Conservation (phyloP, 192 early-diverging fungal genomes). For the Podila clonocystis region DNA sequence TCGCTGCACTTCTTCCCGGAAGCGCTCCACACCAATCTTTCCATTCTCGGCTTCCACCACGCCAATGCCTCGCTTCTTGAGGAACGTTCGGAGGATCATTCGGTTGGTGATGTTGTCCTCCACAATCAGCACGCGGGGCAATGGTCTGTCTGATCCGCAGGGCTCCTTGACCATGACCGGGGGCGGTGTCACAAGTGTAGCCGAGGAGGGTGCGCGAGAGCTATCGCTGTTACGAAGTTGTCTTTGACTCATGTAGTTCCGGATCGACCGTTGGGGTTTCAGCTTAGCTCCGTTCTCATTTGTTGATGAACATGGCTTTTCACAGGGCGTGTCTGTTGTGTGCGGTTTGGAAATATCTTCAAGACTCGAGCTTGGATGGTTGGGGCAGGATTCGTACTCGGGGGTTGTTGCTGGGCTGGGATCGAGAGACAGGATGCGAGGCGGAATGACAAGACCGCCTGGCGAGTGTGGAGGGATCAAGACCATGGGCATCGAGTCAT, state of each 20-base stretch:
- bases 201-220: not conserved
- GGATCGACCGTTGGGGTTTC: constrained; percentile 21
- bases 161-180: not conserved
- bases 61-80: constrained; percentile 51
- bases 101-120: constrained; percentile 58
- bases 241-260: constrained; percentile 9
- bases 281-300: constrained; percentile 4
- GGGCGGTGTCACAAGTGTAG: not conserved
- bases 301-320: not conserved
- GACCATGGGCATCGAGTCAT: constrained; percentile 7
- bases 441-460: constrained; percentile 38
- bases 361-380: not conserved
- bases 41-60: constrained; percentile 58
- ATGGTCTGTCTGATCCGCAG: too few relatives aligned
- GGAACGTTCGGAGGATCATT: constrained; percentile 54
- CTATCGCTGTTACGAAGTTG: not conserved
- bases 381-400: constrained; percentile 19
- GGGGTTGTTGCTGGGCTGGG: constrained; percentile 16
- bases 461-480: constrained; percentile 38
- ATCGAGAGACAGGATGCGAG: constrained; percentile 1
- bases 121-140: constrained; percentile 52
- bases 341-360: not conserved
- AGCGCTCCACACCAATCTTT: constrained; percentile 53
- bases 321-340: not conserved
- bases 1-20: constrained; percentile 37